A percentile compares a stretch with the other conserved stretches of the same genome.
phyloP scores from a whole-genome alignment of 192 early-diverging fungal species.

The Coemansia sp. region DNA sequence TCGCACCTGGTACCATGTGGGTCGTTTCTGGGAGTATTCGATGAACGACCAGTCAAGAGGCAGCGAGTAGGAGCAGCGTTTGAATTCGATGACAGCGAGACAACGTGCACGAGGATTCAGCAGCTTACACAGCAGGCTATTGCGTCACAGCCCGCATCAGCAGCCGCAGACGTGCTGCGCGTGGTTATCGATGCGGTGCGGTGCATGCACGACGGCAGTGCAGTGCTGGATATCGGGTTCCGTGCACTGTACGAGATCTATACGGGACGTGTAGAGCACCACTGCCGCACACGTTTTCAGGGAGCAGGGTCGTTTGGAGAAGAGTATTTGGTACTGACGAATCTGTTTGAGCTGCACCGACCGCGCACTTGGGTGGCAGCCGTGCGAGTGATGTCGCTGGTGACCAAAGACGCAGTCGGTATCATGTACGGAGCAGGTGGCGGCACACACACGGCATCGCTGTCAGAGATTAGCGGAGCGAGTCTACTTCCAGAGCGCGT shows the following conservation, averaged over 20 bases:
- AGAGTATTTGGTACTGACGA: constrained; percentile 41
- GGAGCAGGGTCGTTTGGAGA: constrained; percentile 23
- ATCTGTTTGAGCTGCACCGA: constrained; percentile 40
- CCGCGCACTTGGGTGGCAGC: constrained; percentile 49
- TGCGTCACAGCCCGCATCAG: neutral
- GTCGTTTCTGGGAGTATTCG: constrained; percentile 47
- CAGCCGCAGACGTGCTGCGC: constrained; percentile 27
- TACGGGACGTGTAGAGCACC: constrained; percentile 30
- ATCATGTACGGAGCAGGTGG: constrained; percentile 43
- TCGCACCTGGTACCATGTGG: constrained; percentile 46
- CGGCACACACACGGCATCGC: constrained; percentile 42
- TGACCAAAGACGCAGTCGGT: constrained; percentile 38
- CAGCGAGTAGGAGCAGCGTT: constrained; percentile 17
- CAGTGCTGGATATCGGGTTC: constrained; percentile 44
- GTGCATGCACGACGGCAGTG: constrained; percentile 41
- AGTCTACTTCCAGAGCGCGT: constrained; percentile 41
- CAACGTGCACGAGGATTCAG: constrained; percentile 21
- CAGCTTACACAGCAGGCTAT: constrained; percentile 29
- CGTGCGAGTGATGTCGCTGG: constrained; percentile 42
- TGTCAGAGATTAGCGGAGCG: constrained; percentile 39
- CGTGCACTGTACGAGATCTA: constrained; percentile 47
- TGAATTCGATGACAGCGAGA: constrained; percentile 49
- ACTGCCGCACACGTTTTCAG: constrained; percentile 40
- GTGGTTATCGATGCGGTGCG: constrained; percentile 40
- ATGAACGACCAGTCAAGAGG: constrained; percentile 49